These are phyloP conservation scores for Pleurotus salmoneostramineus DNA, from an alignment of 768 basidiomycete species.

Conservation along the genomic window DNA sequence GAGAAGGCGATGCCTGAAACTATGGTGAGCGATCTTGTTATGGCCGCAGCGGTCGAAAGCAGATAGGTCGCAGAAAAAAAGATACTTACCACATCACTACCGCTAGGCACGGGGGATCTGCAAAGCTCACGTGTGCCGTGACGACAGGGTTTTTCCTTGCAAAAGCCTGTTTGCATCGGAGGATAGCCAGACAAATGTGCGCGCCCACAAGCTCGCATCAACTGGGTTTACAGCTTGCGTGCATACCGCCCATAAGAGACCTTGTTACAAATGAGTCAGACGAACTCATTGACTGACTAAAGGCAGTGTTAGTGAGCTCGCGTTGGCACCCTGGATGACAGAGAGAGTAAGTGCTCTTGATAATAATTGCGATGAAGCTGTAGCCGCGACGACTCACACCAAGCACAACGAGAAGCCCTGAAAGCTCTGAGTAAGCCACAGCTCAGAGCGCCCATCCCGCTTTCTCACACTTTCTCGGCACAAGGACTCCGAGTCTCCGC, in stretches of 20 bases:
- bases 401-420: not conserved
- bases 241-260: slow-evolving; percentile 1
- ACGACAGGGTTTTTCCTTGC: not conserved
- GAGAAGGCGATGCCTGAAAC: slow-evolving; percentile 3
- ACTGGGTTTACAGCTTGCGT: not conserved
- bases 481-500: no score
- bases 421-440: no score
- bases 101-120: slow-evolving; percentile 2
- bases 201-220: not conserved
- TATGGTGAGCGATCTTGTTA: not conserved
- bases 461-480: not conserved
- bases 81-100: slow-evolving; percentile 1
- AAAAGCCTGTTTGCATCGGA: not conserved
- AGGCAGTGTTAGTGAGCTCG: slow-evolving; percentile 8
- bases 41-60: slow-evolving; percentile 5
- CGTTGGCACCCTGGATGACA: not conserved
- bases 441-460: no score
- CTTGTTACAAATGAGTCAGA: not conserved
- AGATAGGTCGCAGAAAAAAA: slow-evolving; percentile 3
- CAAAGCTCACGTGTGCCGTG: not conserved
- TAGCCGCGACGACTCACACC: not conserved
- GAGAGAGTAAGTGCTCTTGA: not conserved
- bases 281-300: slow-evolving; percentile 1
- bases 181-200: no score
- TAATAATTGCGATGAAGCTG: slow-evolving; percentile 1